These are phyloP conservation scores for Maudiozyma serrabonitensis DNA, from an alignment of 805 yeast species.

Conservation along the genomic window DNA sequence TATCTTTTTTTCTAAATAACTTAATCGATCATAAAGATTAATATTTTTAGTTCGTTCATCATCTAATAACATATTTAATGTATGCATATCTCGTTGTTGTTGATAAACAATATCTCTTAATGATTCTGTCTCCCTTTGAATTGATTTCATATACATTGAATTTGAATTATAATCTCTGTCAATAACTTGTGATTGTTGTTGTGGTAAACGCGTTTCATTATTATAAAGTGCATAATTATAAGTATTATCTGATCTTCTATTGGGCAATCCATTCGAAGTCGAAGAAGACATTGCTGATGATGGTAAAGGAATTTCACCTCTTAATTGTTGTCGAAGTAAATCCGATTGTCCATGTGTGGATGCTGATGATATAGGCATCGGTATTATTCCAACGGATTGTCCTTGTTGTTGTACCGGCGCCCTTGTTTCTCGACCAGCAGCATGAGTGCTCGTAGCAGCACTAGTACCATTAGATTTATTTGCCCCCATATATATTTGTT, in stretches of 20 bases:
- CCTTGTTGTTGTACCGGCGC: too few species aligned
- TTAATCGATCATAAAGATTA: constrained; percentile 10
- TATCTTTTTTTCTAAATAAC: constrained; percentile 10
- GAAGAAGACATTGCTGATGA: background rate
- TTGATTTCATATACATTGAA: background rate
- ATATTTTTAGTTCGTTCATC: constrained; percentile 8
- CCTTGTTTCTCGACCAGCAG: too few species aligned
- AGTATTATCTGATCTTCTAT: background rate
- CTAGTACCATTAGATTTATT: too few species aligned
- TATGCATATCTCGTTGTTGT: constrained; percentile 16
- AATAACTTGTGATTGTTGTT: background rate
- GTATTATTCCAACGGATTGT: too few species aligned
- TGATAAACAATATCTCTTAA: constrained; percentile 13
- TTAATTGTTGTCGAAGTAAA: constrained; percentile 3
- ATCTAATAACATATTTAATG: constrained; percentile 12
- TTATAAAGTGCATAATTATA: background rate
- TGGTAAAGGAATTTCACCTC: constrained; percentile 2
- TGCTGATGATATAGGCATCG: too few species aligned
- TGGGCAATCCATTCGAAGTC: background rate
- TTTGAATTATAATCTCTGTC: background rate
- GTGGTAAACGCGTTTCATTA: background rate
- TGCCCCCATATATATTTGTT: too few species aligned
- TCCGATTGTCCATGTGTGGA: background rate
- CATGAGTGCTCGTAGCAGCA: too few species aligned
- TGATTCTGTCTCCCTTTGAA: constrained; percentile 10